phyloP scores from a whole-genome alignment of 179 eudicot genomes.

The Monotropa hypopitys region DNA sequence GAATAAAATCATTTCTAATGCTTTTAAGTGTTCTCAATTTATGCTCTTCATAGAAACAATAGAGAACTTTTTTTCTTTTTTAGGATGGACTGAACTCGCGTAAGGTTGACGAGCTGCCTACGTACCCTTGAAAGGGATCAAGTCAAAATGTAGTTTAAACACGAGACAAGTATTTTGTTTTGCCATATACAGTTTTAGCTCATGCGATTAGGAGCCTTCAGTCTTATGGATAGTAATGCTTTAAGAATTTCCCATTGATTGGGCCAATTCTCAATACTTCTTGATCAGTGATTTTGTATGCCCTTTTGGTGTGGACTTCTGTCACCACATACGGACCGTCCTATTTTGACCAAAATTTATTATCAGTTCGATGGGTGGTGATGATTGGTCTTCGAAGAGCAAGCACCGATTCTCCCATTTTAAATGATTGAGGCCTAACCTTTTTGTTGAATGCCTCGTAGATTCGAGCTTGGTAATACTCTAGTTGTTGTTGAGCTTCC shows the following conservation, averaged over 20 bases:
- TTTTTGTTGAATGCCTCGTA: constrained; percentile 7
- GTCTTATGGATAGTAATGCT: background rate
- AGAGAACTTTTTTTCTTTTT: too few relatives aligned
- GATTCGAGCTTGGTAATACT: constrained; percentile 10
- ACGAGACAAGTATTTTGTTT: background rate
- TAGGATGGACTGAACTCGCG: too few relatives aligned
- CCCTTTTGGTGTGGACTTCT: background rate
- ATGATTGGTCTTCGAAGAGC: constrained; percentile 15
- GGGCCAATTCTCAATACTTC: background rate
- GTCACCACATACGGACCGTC: constrained; percentile 10
- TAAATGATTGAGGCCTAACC: background rate
- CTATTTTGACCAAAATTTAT: constrained; percentile 13
- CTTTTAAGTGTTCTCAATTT: too few relatives aligned
- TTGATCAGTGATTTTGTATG: constrained; percentile 3
- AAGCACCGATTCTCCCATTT: constrained; percentile 5
- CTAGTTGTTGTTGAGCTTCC: constrained; percentile 6
- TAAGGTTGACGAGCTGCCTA: background rate
- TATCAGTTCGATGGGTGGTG: background rate
- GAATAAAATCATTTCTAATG: too few relatives aligned
- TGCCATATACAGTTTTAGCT: background rate
- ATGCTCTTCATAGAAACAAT: too few relatives aligned
- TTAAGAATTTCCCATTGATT: constrained; percentile 10
- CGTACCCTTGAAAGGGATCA: constrained; percentile 7
- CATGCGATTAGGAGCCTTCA: background rate
- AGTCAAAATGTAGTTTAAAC: background rate